A percentile compares a stretch with the other conserved stretches of the same genome.
Conservation (phyloP, 441 rosid species). For the Arabidopsis lyrata region DNA sequence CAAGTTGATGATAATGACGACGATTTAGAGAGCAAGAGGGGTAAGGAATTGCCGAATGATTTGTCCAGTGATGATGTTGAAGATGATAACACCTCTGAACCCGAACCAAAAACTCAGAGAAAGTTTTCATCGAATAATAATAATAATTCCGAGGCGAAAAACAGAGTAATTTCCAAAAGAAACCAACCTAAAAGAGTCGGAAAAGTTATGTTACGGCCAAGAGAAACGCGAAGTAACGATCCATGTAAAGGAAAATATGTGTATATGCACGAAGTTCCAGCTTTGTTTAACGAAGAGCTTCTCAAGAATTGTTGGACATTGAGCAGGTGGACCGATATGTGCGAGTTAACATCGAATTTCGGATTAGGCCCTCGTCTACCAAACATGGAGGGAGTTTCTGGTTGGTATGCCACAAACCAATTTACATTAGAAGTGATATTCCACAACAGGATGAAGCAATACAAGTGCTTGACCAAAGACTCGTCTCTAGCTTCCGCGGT, state of each 20-base stretch:
- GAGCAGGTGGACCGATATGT: conserved; percentile 72
- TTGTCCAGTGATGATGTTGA: conserved; percentile 1
- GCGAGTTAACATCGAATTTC: conserved; percentile 55
- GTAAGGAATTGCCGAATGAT: conserved; percentile 1
- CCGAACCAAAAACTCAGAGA: conserved; percentile 14
- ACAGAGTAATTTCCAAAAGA: not conserved
- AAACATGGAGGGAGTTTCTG: conserved; percentile 51
- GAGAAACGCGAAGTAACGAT: conserved; percentile 40
- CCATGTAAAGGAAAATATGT: conserved; percentile 64
- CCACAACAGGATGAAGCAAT: conserved; percentile 78
- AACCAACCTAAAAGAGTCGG: conserved; percentile 23
- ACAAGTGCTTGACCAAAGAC: conserved; percentile 72
- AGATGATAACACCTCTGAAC: conserved; percentile 7
- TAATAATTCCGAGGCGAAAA: conserved; percentile 5
- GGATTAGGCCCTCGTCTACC: conserved; percentile 66
- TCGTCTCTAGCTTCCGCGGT: conserved; percentile 73
- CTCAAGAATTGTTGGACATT: conserved; percentile 62
- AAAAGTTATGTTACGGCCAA: conserved; percentile 32
- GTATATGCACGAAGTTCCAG: conserved; percentile 63
- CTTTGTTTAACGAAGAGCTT: conserved; percentile 67
- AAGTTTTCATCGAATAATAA: not conserved
- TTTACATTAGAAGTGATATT: conserved; percentile 80
- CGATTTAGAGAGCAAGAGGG: not conserved
- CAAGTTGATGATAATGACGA: conserved; percentile 20
- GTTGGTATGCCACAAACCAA: conserved; percentile 81